Evolutionary conservation across 2,329 filamentous ascomycete species (phyloP), one percentile per base, ranked within the genome.

Genomic region (Parastagonospora avenae): DNA sequence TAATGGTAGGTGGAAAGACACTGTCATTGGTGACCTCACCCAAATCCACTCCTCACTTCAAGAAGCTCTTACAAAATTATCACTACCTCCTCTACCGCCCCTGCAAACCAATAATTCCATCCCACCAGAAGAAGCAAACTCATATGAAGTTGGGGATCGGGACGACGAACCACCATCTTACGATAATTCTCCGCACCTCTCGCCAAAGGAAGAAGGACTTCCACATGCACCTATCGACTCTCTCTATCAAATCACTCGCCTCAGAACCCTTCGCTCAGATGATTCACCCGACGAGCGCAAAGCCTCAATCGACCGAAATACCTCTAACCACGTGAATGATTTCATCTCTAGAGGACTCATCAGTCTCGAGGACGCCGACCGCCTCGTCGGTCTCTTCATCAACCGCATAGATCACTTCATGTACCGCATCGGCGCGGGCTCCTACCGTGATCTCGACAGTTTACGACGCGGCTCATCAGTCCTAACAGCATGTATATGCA

Each of bases 381-480:
- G 68, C 12, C 63, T 80, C 1, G 72, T 78, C 14, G 63, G 68
- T 14, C 66, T 75, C 27, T 80, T 78, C 52, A 58, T 77, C 4
- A 68, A 70, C 28, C 72, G 77, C 33, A 72, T 80, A 29, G 78
- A 79, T 59, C 76, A 76, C 16, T 80, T 78, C 49, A 70, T 79
- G 33, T 80, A 80, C 66, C 75, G 75, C 30, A 75, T 81, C 32
- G 75, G 77, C 15, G 67, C 77, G 27, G 55, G 52, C 4, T 73
- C 75, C 35, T 80, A 81, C 55, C 75, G 72, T 39, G 75, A 79
- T 52, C 61, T 82, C 27, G 72, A 76, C 7, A 58, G 58, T 19
- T 47, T 86, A 8, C 79, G 84, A 12, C 78, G 80, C 14, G 78
- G 77, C 12, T 86, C 83, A 2, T 77, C 81, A 0, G 72, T 85